phyloP scores from a whole-genome alignment of 345 rosid species.

The Orychophragmus violaceus region DNA sequence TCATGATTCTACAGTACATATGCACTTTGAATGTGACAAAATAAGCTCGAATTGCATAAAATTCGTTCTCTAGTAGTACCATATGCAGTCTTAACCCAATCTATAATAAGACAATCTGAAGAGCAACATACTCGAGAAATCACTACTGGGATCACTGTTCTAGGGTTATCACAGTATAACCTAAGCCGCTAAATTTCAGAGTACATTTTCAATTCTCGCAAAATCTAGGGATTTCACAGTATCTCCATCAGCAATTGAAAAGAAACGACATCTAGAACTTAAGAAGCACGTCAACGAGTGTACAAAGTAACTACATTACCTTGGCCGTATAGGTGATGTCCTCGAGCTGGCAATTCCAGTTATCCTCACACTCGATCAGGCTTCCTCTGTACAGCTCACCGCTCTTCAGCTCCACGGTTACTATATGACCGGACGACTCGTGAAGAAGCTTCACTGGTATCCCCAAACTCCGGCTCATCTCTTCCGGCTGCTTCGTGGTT shows the following conservation, averaged over 20 bases:
- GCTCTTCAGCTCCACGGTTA: conserved; percentile 81
- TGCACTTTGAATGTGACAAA: not conserved
- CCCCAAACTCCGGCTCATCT: conserved; percentile 79
- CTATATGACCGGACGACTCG: conserved; percentile 76
- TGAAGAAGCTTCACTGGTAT: conserved; percentile 86
- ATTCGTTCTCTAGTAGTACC: not conserved
- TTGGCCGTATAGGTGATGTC: conserved; percentile 70
- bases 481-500: not conserved
- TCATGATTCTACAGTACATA: not conserved
- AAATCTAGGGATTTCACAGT: conserved; percentile 27
- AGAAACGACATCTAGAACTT: not conserved
- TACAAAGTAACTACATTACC: conserved; percentile 22
- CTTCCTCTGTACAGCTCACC: conserved; percentile 87
- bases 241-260: not conserved
- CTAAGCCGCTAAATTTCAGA: not conserved
- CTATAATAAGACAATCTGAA: not conserved
- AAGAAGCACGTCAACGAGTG: not conserved
- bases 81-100: not conserved
- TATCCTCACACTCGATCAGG: conserved; percentile 85
- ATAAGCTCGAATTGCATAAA: not conserved
- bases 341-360: conserved; percentile 93
- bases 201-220: not conserved
- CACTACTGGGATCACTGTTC: not conserved
- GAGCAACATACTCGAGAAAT: too few relatives aligned
- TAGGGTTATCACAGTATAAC: too few relatives aligned